A percentile compares a stretch with the other conserved stretches of the same genome.
Evolutionary conservation across 352 stramenopile genomes (phyloP).

Genomic region (Phytopythium cucurbitacearum): DNA sequence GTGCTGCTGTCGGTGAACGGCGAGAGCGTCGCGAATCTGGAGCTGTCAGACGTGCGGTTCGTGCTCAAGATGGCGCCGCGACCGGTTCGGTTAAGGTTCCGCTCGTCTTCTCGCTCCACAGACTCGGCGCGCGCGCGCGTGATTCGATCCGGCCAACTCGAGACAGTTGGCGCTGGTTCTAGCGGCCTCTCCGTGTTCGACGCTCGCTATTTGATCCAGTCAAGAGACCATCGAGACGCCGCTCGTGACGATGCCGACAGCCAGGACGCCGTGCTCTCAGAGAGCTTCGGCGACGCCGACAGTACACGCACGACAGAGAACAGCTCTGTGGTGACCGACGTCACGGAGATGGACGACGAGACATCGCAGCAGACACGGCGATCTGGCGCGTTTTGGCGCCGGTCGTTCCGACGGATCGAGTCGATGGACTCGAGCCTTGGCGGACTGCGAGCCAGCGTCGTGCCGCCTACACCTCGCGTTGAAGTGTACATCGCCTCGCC

Average conservation of each 20-base stretch:
- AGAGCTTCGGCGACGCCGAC: slow-evolving; percentile 75
- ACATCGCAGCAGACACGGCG: slow-evolving; percentile 49
- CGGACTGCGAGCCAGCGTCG: slow-evolving; percentile 34
- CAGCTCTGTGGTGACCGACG: slow-evolving; percentile 61
- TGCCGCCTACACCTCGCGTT: slow-evolving; percentile 38
- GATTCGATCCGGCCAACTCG: slow-evolving; percentile 2
- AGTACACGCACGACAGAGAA: slow-evolving; percentile 67
- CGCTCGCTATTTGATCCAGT: not conserved
- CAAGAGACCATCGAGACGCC: slow-evolving; percentile 7
- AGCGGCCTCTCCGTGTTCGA: slow-evolving; percentile 20
- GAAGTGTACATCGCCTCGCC: slow-evolving; percentile 50
- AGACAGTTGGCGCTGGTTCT: slow-evolving; percentile 12
- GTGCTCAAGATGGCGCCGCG: slow-evolving; percentile 66
- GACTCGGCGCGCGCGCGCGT: slow-evolving; percentile 13
- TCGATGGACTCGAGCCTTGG: slow-evolving; percentile 40
- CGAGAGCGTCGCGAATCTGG: slow-evolving; percentile 54
- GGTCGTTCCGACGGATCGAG: slow-evolving; percentile 62
- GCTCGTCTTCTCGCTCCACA: slow-evolving; percentile 6
- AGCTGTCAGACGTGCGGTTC: slow-evolving; percentile 61
- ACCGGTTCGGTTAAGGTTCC: slow-evolving; percentile 66
- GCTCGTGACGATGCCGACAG: slow-evolving; percentile 64
- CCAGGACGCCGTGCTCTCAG: slow-evolving; percentile 63
- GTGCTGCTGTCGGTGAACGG: slow-evolving; percentile 67
- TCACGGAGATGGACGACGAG: slow-evolving; percentile 44
- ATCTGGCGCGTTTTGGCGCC: slow-evolving; percentile 58